These are phyloP conservation scores for Xanthoparmelia taractica DNA, from an alignment of 495 filamentous ascomycete genomes.

Conservation along the genomic window DNA sequence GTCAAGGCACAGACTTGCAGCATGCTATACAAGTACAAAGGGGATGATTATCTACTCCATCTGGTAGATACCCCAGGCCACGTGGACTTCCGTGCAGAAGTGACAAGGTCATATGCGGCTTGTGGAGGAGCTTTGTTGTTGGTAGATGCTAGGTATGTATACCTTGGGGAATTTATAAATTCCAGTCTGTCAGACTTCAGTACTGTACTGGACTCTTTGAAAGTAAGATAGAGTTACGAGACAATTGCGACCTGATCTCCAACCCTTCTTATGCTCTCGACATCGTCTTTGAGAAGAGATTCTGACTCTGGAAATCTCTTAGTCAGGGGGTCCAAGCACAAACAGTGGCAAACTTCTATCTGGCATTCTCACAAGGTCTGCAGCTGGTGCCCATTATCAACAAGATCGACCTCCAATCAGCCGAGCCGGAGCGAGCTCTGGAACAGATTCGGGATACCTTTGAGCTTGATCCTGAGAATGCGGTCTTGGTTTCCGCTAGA, in stretches of 20 bases:
- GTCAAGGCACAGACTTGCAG: constrained; percentile 98
- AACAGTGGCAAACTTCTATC: constrained; percentile 95
- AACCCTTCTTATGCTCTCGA: neutral
- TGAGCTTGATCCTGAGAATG: constrained; percentile 73
- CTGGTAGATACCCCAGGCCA: constrained; percentile 95
- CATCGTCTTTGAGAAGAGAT: neutral
- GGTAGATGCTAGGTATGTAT: constrained; percentile 58
- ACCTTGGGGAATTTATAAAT: too few relatives aligned
- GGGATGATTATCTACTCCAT: constrained; percentile 85
- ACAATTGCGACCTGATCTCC: neutral
- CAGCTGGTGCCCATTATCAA: constrained; percentile 87
- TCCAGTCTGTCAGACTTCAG: constrained; percentile 41
- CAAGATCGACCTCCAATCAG: constrained; percentile 86
- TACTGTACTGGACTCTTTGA: neutral
- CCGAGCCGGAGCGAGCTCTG: constrained; percentile 75
- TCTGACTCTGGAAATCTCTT: neutral
- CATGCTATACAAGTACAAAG: constrained; percentile 86
- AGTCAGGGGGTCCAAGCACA: constrained; percentile 86
- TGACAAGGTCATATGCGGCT: constrained; percentile 86
- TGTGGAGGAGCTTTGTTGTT: constrained; percentile 89
- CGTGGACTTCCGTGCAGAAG: constrained; percentile 95
- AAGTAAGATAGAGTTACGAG: neutral
- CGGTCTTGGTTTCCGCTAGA: constrained; percentile 86
- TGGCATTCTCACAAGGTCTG: constrained; percentile 87
- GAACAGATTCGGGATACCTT: constrained; percentile 79